Evolutionary conservation across 2,329 filamentous ascomycete species (phyloP).

Genomic region (Davidsoniella eucalypti): DNA sequence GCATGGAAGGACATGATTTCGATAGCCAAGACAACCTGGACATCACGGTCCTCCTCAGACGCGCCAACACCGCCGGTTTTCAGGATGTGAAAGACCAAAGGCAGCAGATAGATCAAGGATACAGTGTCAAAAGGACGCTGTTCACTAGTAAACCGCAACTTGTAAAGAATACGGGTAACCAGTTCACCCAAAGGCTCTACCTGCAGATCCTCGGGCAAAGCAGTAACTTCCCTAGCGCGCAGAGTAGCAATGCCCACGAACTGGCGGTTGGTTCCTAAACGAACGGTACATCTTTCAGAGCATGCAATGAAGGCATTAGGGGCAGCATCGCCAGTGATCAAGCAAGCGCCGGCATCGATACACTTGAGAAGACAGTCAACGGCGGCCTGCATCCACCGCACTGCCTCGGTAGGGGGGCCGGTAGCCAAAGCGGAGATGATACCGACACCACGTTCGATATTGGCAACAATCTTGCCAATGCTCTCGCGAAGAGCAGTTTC

Average conservation of each 20-base stretch:
- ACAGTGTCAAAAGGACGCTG: conserved; percentile 86
- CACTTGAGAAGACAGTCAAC: conserved; percentile 56
- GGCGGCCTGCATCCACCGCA: conserved; percentile 73
- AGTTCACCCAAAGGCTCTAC: conserved; percentile 72
- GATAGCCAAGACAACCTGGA: conserved; percentile 74
- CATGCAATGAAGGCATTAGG: conserved; percentile 66
- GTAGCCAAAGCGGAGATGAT: conserved; percentile 68
- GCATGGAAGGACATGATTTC: conserved; percentile 86
- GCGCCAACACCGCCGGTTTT: conserved; percentile 61
- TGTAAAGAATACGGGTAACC: conserved; percentile 76
- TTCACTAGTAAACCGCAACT: conserved; percentile 76
- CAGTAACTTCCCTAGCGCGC: conserved; percentile 56
- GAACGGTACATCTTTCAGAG: conserved; percentile 54
- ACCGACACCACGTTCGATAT: conserved; percentile 66
- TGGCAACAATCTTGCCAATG: conserved; percentile 53
- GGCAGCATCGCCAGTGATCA: conserved; percentile 66
- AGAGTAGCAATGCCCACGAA: conserved; percentile 83
- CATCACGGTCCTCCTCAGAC: conserved; percentile 62
- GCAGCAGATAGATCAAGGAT: conserved; percentile 74
- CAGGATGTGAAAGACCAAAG: conserved; percentile 64
- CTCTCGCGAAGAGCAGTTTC: conserved; percentile 62
- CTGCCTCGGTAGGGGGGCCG: conserved; percentile 77
- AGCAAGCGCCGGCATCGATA: conserved; percentile 64
- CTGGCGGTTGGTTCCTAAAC: conserved; percentile 58
- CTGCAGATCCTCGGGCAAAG: conserved; percentile 54